A percentile compares a stretch with the other conserved stretches of the same genome.
These are phyloP conservation scores for Tubosaeta sp. DNA, from an alignment of 768 basidiomycete genomes.

Conservation along the genomic window DNA sequence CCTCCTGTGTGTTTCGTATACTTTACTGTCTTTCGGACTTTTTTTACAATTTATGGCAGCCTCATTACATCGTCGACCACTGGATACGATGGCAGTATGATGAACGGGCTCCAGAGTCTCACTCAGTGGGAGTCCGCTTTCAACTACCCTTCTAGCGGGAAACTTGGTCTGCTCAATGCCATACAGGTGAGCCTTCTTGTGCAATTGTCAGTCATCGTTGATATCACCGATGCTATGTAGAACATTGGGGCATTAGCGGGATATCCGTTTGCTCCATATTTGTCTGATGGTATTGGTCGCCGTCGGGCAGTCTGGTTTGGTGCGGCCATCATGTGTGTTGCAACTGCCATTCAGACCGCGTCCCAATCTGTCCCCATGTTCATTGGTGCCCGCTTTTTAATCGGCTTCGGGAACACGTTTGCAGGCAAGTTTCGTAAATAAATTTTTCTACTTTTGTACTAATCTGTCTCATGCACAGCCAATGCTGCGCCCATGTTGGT, in stretches of 20 bases:
- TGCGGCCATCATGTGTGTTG: constrained; percentile 62
- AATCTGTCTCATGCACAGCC: constrained; percentile 29
- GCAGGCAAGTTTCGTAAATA: constrained; percentile 39
- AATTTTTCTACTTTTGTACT: neutral
- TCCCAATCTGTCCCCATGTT: constrained; percentile 74
- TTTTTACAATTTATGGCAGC: constrained; percentile 26
- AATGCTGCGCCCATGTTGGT: constrained; percentile 80
- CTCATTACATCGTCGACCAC: constrained; percentile 73
- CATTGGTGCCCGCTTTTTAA: constrained; percentile 74
- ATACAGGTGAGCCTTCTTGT: constrained; percentile 48
- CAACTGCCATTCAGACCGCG: constrained; percentile 64
- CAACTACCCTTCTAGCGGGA: constrained; percentile 48
- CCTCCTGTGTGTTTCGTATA: constrained; percentile 45
- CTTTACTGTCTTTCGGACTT: neutral
- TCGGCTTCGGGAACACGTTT: constrained; percentile 74
- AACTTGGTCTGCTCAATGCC: constrained; percentile 65
- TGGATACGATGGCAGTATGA: constrained; percentile 75
- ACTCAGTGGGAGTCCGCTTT: constrained; percentile 64
- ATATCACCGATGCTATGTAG: constrained; percentile 27
- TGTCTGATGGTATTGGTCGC: constrained; percentile 71
- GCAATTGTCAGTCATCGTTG: neutral
- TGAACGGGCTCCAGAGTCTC: constrained; percentile 75
- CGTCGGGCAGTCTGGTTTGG: constrained; percentile 62
- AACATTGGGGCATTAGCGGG: constrained; percentile 70
- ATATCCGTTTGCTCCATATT: constrained; percentile 66